These are phyloP conservation scores for Coleophoma cylindrospora DNA, from an alignment of 2,329 filamentous ascomycete species.

Conservation along the genomic window DNA sequence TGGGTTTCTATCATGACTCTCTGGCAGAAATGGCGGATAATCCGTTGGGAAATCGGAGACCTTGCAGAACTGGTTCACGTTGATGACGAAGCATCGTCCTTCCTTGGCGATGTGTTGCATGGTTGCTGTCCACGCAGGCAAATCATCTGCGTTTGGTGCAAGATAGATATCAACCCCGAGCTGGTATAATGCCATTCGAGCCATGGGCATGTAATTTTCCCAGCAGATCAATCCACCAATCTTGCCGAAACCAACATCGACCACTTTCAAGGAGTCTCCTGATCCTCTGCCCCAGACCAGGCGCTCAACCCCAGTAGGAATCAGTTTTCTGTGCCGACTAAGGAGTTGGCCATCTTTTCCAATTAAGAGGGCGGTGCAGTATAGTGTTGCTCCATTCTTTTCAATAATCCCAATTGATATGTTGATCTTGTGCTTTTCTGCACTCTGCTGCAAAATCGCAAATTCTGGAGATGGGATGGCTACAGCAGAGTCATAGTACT, in stretches of 20 bases:
- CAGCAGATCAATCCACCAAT: slow-evolving; percentile 37
- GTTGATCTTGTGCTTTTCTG: slow-evolving; percentile 28
- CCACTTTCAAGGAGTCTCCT: slow-evolving; percentile 33
- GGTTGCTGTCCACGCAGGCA: slow-evolving; percentile 30
- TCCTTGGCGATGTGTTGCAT: slow-evolving; percentile 42
- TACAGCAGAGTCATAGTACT: slow-evolving; percentile 33
- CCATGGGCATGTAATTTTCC: slow-evolving; percentile 40
- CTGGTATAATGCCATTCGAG: slow-evolving; percentile 35
- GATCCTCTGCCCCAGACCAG: slow-evolving; percentile 34
- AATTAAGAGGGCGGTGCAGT: slow-evolving; percentile 33
- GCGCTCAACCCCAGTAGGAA: slow-evolving; percentile 35
- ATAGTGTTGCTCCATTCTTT: slow-evolving; percentile 34
- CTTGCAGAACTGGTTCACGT: slow-evolving; percentile 34
- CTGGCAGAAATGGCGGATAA: slow-evolving; percentile 34
- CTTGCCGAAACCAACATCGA: slow-evolving; percentile 34
- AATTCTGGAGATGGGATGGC: slow-evolving; percentile 33
- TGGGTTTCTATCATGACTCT: slow-evolving; percentile 32
- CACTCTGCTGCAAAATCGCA: slow-evolving; percentile 27
- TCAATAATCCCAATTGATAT: slow-evolving; percentile 35
- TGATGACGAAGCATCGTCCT: slow-evolving; percentile 37
- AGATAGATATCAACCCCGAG: slow-evolving; percentile 31
- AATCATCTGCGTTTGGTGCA: slow-evolving; percentile 20
- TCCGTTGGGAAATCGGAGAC: slow-evolving; percentile 34
- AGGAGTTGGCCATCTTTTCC: slow-evolving; percentile 30
- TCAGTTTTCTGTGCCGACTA: slow-evolving; percentile 33